Conservation (phyloP, 2,329 filamentous ascomycete genomes). For the Tolypocladium album region DNA sequence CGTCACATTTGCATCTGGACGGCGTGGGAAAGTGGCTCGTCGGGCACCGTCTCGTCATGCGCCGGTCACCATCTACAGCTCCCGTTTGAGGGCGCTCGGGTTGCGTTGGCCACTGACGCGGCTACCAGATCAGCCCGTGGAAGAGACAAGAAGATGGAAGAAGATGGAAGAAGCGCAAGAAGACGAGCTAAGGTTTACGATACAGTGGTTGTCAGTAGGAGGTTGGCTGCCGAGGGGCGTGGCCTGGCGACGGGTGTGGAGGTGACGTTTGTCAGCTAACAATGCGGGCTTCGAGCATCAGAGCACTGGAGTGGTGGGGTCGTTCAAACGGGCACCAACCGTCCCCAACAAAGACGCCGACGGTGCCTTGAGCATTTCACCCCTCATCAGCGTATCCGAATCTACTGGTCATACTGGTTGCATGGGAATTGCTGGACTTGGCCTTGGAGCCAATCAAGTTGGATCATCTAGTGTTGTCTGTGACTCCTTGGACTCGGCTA, state of each 20-base stretch:
- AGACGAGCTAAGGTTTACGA: neutral
- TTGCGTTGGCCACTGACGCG: neutral
- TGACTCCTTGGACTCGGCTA: neutral
- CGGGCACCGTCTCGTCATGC: neutral
- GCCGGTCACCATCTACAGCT: neutral
- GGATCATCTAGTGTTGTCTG: neutral
- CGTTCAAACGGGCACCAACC: neutral
- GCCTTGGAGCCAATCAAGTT: neutral
- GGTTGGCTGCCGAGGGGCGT: neutral
- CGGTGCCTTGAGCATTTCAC: neutral
- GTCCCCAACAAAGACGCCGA: neutral
- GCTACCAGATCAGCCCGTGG: neutral
- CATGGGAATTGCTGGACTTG: neutral
- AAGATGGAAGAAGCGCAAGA: neutral
- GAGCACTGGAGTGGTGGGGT: neutral
- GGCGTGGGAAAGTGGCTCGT: neutral
- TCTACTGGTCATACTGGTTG: neutral
- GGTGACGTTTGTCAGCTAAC: conserved; percentile 5
- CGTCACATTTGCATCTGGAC: neutral
- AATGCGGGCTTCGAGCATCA: neutral
- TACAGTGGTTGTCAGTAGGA: neutral
- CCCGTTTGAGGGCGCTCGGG: neutral
- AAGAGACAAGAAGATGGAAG: neutral
- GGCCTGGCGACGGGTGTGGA: neutral
- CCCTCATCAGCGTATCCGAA: neutral